phyloP scores from a whole-genome alignment of 176 grass and related monocot genomes.

The Hordeum vulgare region MorexV3_pseudomolecules_assembly NC_058523.1:539025011-539025510 shows the following conservation, averaged over 20 bases:
- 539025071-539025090: neutral
- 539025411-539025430: neutral
- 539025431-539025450: neutral
- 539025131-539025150: neutral
- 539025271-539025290: neutral
- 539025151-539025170: neutral
- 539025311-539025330: neutral
- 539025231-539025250: neutral
- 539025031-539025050: neutral
- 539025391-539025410: neutral
- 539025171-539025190: neutral
- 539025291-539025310: neutral
- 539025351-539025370: neutral
- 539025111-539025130: neutral
- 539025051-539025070: constrained; percentile 2
- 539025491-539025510: too few relatives aligned
- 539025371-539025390: neutral
- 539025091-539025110: neutral
- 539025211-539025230: neutral
- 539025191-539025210: neutral
- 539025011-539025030: neutral
- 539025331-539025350: neutral
- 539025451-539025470: neutral
- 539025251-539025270: neutral
- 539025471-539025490: too few relatives aligned